A percentile compares a stretch with the other conserved stretches of the same genome.
Conservation (phyloP, 1,139 yeast genomes). For the Kodamaea anthophila region DNA sequence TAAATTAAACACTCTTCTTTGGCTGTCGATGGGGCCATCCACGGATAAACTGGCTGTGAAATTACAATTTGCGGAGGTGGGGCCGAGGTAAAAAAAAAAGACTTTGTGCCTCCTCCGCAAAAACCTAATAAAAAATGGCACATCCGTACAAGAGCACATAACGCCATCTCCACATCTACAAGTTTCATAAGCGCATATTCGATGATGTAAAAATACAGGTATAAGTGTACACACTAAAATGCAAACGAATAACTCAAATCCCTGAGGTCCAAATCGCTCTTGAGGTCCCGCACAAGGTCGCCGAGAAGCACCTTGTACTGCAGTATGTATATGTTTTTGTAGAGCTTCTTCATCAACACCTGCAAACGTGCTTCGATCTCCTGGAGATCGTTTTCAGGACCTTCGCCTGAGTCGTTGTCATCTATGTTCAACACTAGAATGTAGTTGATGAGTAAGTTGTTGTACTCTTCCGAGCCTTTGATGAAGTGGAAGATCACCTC, state of each 20-base stretch:
- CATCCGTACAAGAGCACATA: too few species aligned
- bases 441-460: slow-evolving; percentile 25
- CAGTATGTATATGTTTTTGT: slow-evolving; percentile 18
- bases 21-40: too few species aligned
- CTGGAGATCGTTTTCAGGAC: slow-evolving; percentile 15
- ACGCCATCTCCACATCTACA: too few species aligned
- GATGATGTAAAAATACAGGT: too few species aligned
- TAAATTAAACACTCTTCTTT: too few species aligned
- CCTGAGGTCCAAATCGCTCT: slow-evolving; percentile 23
- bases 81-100: slow-evolving; percentile 3
- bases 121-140: too few species aligned
- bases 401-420: slow-evolving; percentile 11
- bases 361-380: slow-evolving; percentile 22
- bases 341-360: slow-evolving; percentile 21
- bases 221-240: too few species aligned
- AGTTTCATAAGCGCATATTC: too few species aligned
- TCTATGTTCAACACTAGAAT: slow-evolving; percentile 18
- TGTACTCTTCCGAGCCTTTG: slow-evolving; percentile 41
- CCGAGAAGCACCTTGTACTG: slow-evolving; percentile 17
- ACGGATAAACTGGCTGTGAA: too few species aligned
- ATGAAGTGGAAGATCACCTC: slow-evolving; percentile 39
- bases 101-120: too few species aligned
- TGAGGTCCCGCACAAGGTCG: slow-evolving; percentile 23
- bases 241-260: slow-evolving; percentile 18
- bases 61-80: slow-evolving; percentile 2